Evolutionary conservation across 1,284 basidiomycete species (phyloP).

Genomic region (Irpex rosettiformis): DNA sequence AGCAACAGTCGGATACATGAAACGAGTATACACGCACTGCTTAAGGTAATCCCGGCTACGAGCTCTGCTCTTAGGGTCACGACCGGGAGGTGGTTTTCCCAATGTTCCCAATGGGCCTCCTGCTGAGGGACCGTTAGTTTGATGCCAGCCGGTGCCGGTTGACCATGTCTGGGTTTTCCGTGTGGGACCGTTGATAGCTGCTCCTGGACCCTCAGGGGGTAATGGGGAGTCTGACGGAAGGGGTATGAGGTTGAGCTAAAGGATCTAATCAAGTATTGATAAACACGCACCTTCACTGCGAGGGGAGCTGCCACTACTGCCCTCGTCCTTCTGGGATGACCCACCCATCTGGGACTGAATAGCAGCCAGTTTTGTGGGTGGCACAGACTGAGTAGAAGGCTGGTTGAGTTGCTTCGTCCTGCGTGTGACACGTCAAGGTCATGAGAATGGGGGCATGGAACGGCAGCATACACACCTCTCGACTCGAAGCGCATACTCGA

Average conservation of each 20-base stretch:
- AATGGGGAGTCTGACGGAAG: slow-evolving; percentile 60
- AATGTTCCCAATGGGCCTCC: slow-evolving; percentile 43
- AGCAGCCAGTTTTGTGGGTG: slow-evolving; percentile 56
- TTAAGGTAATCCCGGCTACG: slow-evolving; percentile 96
- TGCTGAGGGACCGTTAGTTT: slow-evolving; percentile 39
- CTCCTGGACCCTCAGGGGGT: slow-evolving; percentile 59
- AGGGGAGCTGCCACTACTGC: slow-evolving; percentile 75
- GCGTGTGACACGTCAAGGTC: slow-evolving; percentile 30
- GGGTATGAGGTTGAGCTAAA: background rate
- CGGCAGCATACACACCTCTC: slow-evolving; percentile 68
- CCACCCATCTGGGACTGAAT: slow-evolving; percentile 51
- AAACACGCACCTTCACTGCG: slow-evolving; percentile 67
- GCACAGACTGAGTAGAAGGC: slow-evolving; percentile 45
- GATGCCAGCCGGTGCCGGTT: slow-evolving; percentile 30
- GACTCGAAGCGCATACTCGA: slow-evolving; percentile 92
- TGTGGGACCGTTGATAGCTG: slow-evolving; percentile 50
- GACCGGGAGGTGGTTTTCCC: slow-evolving; percentile 72
- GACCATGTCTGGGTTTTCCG: slow-evolving; percentile 49
- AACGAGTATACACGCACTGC: slow-evolving; percentile 50
- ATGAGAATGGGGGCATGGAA: slow-evolving; percentile 13
- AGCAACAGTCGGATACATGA: background rate
- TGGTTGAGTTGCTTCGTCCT: slow-evolving; percentile 81
- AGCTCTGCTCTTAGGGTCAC: slow-evolving; percentile 92
- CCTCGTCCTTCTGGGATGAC: slow-evolving; percentile 66
- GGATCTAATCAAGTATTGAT: slow-evolving; percentile 7